Evolutionary conservation across 75 land plant genomes (phyloP), one percentile per base, ranked within the genome.

Genomic region (Picea sitchensis): DNA sequence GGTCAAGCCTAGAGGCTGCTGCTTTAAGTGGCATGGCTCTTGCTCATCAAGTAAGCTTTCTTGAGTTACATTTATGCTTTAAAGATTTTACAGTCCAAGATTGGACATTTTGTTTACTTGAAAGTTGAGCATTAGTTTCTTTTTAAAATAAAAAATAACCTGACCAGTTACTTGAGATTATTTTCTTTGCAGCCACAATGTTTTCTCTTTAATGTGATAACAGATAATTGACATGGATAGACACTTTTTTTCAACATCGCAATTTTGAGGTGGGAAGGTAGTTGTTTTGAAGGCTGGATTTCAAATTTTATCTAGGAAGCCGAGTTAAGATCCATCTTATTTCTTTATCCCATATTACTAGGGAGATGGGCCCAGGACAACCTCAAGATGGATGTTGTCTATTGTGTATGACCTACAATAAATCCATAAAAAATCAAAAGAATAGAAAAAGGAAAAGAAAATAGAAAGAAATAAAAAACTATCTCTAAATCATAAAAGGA

Each of bases 11-110:
- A 65, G 98, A 96, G 76, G 90, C 93, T 77, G 98, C 99, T 83
- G 95, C 95, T 26, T 81, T 92, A 75, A 96, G 99, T 80, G 99
- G 99, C 80, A 96, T 94, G 82, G 90, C 95, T 60, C 88, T 96
- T 78, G 99, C 90, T 23, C 76, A 96, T 81, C 99, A 96, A 78
- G 98, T 92, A 80, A 86, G 79, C 74, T 15, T 67, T 56, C 47
- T 30, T 78, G 41, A 41, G 4, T 76, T 23, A 30, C 51, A 44
- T 74, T n/a, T 44, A 47, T 38, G 30, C n/a, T 41, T 74, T 20
- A 47, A 74, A 74, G 15, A n/a, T 7, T 47, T 47, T 6, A 23
- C 51, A 3, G 47, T 57, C 20, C 30, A 15, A 17, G n/a, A 76
- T 17, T 54, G 32, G 34, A 51, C 9, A 23, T 47, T 56, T 20